A percentile compares a stretch with the other conserved stretches of the same genome.
Conservation (phyloP, 1,139 yeast species). For the Taphrina flavorubra region DNA sequence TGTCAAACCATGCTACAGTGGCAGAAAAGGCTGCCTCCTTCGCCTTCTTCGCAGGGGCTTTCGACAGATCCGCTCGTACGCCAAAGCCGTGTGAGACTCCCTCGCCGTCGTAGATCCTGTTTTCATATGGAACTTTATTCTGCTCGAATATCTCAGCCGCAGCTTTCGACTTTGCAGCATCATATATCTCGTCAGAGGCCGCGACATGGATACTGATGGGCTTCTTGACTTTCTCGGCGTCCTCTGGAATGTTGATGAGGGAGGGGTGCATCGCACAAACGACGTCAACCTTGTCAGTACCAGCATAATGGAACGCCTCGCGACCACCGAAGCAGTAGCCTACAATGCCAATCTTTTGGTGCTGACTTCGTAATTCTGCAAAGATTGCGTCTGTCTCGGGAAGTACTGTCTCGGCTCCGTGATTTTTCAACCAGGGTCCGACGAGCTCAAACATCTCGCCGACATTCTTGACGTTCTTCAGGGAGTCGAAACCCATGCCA, state of each 20-base stretch:
- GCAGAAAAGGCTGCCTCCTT: slow-evolving; percentile 30
- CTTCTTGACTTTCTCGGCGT: slow-evolving; percentile 21
- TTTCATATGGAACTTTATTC: slow-evolving; percentile 37
- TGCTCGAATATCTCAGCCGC: slow-evolving; percentile 22
- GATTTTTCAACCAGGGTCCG: slow-evolving; percentile 27
- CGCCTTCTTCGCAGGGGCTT: slow-evolving; percentile 21
- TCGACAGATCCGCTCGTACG: slow-evolving; percentile 23
- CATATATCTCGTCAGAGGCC: slow-evolving; percentile 34
- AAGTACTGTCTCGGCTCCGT: slow-evolving; percentile 15
- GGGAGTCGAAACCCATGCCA: slow-evolving; percentile 14
- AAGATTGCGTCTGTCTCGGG: slow-evolving; percentile 17
- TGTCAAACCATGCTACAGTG: slow-evolving; percentile 28
- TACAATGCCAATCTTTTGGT: slow-evolving; percentile 33
- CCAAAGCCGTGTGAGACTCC: slow-evolving; percentile 43
- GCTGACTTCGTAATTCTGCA: slow-evolving; percentile 1
- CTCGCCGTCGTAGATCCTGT: slow-evolving; percentile 37
- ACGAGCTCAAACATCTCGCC: slow-evolving; percentile 18
- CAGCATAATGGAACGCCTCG: slow-evolving; percentile 38
- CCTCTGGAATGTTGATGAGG: slow-evolving; percentile 39
- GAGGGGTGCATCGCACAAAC: slow-evolving; percentile 44
- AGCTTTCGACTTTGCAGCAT: slow-evolving; percentile 19
- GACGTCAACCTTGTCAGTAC: slow-evolving; percentile 40
- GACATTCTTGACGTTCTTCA: slow-evolving; percentile 5
- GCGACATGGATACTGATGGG: slow-evolving; percentile 42
- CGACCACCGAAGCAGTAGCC: slow-evolving; percentile 46